Evolutionary conservation across 2,329 filamentous ascomycete genomes (phyloP).

Genomic region (Alternaria postmessia): DNA sequence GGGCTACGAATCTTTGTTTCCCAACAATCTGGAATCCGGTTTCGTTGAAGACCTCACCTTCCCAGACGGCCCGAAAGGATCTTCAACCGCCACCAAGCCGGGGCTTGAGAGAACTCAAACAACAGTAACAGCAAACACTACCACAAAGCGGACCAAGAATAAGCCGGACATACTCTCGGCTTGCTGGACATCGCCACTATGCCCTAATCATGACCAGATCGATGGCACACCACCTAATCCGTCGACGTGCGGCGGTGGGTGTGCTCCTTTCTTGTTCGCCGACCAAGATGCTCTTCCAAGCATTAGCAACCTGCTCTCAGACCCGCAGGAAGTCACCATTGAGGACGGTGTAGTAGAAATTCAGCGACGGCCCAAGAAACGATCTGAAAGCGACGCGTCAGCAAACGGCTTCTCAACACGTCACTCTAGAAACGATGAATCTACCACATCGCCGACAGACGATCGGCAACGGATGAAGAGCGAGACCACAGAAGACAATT

Average conservation of each 20-base stretch:
- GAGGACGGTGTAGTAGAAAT: slow-evolving; percentile 51
- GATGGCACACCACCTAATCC: slow-evolving; percentile 51
- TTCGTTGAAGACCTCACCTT: slow-evolving; percentile 51
- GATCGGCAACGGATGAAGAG: slow-evolving; percentile 39
- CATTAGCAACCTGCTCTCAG: slow-evolving; percentile 38
- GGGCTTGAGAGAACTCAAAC: slow-evolving; percentile 28
- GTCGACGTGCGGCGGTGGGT: slow-evolving; percentile 52
- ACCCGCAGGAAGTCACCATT: slow-evolving; percentile 42
- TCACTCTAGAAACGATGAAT: slow-evolving; percentile 33
- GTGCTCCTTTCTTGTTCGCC: slow-evolving; percentile 52
- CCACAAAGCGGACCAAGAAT: slow-evolving; percentile 45
- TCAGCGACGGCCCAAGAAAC: slow-evolving; percentile 46
- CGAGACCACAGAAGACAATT: slow-evolving; percentile 41
- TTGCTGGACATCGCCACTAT: slow-evolving; percentile 54
- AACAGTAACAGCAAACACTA: slow-evolving; percentile 23
- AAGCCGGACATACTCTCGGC: slow-evolving; percentile 51
- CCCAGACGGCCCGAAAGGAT: slow-evolving; percentile 44
- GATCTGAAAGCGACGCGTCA: slow-evolving; percentile 46
- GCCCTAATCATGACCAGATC: slow-evolving; percentile 51
- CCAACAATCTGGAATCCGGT: slow-evolving; percentile 44
- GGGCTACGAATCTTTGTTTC: slow-evolving; percentile 48
- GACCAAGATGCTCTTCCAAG: slow-evolving; percentile 44
- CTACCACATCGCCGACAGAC: slow-evolving; percentile 25
- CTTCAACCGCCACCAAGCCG: slow-evolving; percentile 22
- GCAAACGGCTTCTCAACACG: slow-evolving; percentile 42